phyloP scores from a whole-genome alignment of 78 protist genomes.

The Emiliania huxleyi region DNA sequence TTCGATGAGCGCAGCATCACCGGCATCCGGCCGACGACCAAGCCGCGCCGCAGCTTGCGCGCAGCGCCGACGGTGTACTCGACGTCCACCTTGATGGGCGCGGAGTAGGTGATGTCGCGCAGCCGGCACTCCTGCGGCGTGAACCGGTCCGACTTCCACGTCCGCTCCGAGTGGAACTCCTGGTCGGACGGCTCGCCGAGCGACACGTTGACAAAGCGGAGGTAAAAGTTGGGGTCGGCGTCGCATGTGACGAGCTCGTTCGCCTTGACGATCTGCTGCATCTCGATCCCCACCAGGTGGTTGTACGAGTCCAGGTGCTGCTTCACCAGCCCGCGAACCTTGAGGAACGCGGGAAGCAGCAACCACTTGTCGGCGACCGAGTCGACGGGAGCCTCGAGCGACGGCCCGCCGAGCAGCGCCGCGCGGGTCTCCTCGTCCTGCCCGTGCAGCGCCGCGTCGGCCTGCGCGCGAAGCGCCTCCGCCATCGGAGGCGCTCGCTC shows the following conservation, averaged over 20 bases:
- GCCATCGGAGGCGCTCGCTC: too few relatives aligned
- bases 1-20: constrained; percentile 92
- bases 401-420: not conserved
- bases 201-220: constrained; percentile 19
- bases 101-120: constrained; percentile 96
- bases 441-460: not conserved
- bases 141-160: not conserved
- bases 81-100: constrained; percentile 88
- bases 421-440: not conserved
- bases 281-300: constrained; percentile 76
- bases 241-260: constrained; percentile 85
- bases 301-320: constrained; percentile 98
- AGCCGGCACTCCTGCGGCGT: constrained; percentile 95
- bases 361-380: constrained; percentile 89
- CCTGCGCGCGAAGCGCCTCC: not conserved
- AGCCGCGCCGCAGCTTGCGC: constrained; percentile 35
- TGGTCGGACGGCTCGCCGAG: constrained; percentile 83
- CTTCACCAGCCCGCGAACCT: constrained; percentile 84
- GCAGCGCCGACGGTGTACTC: constrained; percentile 80
- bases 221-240: constrained; percentile 77
- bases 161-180: not conserved
- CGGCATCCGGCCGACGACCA: constrained; percentile 94
- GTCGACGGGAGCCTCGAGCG: not conserved
- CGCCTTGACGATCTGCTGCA: constrained; percentile 79
- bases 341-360: constrained; percentile 94